phyloP scores from a whole-genome alignment of 2,329 filamentous ascomycete species.

The Colletotrichum magnum region DNA sequence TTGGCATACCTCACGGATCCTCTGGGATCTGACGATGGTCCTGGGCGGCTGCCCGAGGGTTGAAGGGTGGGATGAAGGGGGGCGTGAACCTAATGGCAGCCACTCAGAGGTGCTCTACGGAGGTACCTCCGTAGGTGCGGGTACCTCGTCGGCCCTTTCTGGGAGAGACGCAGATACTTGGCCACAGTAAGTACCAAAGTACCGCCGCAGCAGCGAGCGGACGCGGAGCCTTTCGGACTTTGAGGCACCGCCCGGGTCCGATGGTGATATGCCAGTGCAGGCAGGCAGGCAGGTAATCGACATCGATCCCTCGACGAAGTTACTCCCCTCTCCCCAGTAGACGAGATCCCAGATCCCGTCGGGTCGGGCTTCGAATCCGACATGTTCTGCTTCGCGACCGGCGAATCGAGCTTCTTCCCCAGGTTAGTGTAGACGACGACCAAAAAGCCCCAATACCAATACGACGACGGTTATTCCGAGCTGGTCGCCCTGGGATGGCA shows the following conservation, averaged over 20 bases:
- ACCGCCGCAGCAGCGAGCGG: slow-evolving; percentile 1
- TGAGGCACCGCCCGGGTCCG: slow-evolving; percentile 24
- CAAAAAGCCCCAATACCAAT: not conserved
- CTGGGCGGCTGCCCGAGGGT: not conserved
- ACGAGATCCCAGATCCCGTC: not conserved
- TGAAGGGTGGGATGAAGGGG: slow-evolving; percentile 10
- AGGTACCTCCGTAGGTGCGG: no score
- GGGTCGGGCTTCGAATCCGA: no score
- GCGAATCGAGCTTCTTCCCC: no score
- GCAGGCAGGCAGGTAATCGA: not conserved
- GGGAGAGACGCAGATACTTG: not conserved
- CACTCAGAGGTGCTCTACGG: not conserved
- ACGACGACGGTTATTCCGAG: not conserved
- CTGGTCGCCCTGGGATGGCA: not conserved
- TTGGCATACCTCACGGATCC: slow-evolving; percentile 53
- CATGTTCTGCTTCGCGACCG: no score
- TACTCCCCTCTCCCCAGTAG: not conserved
- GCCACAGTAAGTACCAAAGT: not conserved
- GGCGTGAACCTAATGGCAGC: slow-evolving; percentile 1
- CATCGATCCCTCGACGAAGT: not conserved
- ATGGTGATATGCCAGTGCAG: slow-evolving; percentile 31
- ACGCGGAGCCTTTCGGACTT: slow-evolving; percentile 44
- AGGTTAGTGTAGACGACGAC: not conserved
- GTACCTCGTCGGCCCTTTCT: not conserved
- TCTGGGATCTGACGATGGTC: slow-evolving; percentile 35